Percentiles rank a stretch among this genome's conserved stretches.
phyloP scores from a whole-genome alignment of 2,329 filamentous ascomycete genomes.

The Pseudogymnoascus sp. region DNA sequence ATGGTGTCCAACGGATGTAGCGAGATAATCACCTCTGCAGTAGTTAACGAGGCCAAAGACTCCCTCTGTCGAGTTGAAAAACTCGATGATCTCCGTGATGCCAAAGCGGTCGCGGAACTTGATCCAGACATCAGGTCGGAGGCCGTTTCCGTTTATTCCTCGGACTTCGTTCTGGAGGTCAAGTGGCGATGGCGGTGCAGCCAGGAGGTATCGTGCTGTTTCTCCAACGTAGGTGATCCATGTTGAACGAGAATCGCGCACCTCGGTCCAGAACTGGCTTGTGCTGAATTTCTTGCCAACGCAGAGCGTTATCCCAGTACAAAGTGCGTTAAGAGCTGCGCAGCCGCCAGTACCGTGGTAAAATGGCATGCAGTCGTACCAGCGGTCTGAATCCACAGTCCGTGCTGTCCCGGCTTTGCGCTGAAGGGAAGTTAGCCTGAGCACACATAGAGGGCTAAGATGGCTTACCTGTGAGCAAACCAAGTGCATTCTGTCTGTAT shows the following conservation, averaged over 20 bases:
- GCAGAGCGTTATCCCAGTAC: conserved; percentile 46
- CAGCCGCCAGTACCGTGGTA: conserved; percentile 64
- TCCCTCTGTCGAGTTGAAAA: conserved; percentile 72
- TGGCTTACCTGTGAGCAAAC: conserved; percentile 20
- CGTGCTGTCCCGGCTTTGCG: conserved; percentile 14
- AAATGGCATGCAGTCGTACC: conserved; percentile 69
- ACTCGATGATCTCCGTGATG: conserved; percentile 57
- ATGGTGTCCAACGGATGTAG: conserved; percentile 62
- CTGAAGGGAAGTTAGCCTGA: conserved; percentile 9
- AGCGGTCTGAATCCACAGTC: conserved; percentile 44
- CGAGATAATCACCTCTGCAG: conserved; percentile 53
- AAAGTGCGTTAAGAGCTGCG: conserved; percentile 19
- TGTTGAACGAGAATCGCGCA: conserved; percentile 59
- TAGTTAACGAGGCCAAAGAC: conserved; percentile 55
- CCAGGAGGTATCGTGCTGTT: conserved; percentile 65
- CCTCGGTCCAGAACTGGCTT: conserved; percentile 62
- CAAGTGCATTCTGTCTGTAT: conserved; percentile 36
- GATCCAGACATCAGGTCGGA: conserved; percentile 61
- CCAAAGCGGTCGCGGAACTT: conserved; percentile 56
- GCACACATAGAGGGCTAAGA: not conserved
- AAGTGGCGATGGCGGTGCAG: conserved; percentile 53
- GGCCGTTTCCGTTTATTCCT: conserved; percentile 57
- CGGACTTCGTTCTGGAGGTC: conserved; percentile 52
- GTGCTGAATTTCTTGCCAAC: conserved; percentile 61
- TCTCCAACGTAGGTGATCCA: conserved; percentile 74